Percentiles rank a stretch among this genome's conserved stretches.
Conservation (phyloP, 2,329 filamentous ascomycete genomes). For the Talaromyces funiculosus region DNA sequence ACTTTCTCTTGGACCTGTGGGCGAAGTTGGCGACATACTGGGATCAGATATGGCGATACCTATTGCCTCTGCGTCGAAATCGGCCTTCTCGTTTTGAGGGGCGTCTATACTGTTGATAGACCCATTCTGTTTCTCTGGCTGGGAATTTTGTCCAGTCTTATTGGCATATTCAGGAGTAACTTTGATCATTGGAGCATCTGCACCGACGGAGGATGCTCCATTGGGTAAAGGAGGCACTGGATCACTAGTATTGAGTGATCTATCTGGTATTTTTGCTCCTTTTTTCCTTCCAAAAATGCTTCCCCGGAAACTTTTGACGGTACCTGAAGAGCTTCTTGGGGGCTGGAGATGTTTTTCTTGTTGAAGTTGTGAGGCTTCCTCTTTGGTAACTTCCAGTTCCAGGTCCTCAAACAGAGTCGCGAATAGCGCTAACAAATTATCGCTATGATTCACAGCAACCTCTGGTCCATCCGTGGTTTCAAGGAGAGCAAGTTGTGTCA, state of each 20-base stretch:
- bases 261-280: conserved; percentile 41
- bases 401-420: conserved; percentile 69
- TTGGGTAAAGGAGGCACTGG: conserved; percentile 26
- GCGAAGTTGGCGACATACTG: conserved; percentile 15
- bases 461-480: conserved; percentile 80
- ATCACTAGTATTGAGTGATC: conserved; percentile 30
- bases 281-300: conserved; percentile 70
- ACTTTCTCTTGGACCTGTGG: conserved; percentile 20
- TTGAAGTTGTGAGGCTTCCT: conserved; percentile 34
- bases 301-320: conserved; percentile 62
- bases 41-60: conserved; percentile 26
- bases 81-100: conserved; percentile 3
- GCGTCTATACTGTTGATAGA: neutral
- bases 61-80: conserved; percentile 16
- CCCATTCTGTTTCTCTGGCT: conserved; percentile 22
- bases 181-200: conserved; percentile 64
- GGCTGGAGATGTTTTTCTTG: conserved; percentile 45
- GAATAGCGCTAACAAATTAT: conserved; percentile 78
- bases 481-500: conserved; percentile 81
- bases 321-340: conserved; percentile 66
- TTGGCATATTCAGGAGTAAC: conserved; percentile 54
- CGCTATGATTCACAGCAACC: conserved; percentile 79
- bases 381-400: conserved; percentile 31
- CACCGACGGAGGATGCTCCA: conserved; percentile 18
- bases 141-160: conserved; percentile 22